Evolutionary conservation across 148 eudicot genomes (phyloP).

Genomic region (Dysphania ambrosioides): DNA sequence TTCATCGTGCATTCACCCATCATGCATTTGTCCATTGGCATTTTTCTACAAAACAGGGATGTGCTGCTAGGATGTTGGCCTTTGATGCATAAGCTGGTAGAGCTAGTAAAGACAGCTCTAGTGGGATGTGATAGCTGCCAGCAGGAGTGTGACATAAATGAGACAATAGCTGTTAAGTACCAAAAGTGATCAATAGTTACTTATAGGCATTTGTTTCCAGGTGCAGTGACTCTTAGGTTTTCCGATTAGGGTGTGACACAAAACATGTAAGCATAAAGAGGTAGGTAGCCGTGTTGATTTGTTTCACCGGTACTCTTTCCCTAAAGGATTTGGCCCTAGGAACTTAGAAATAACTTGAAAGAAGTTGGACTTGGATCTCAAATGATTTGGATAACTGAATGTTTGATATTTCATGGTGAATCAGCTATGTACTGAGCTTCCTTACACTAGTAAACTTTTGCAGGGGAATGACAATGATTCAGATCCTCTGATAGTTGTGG

Average conservation of each 20-base stretch:
- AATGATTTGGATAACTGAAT: neutral
- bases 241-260: neutral
- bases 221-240: neutral
- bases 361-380: neutral
- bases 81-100: neutral
- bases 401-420: neutral
- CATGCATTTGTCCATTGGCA: neutral
- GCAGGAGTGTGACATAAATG: neutral
- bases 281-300: neutral
- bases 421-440: neutral
- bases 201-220: neutral
- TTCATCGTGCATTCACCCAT: no score
- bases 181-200: no score
- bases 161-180: neutral
- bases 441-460: neutral
- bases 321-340: neutral
- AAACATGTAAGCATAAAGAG: neutral
- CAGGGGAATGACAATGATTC: slow-evolving; percentile 51
- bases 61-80: neutral
- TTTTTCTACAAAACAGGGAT: neutral
- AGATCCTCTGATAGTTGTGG: slow-evolving; percentile 46
- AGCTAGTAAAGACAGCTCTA: neutral
- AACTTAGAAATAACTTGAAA: neutral
- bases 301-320: no score
- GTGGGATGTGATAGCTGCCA: no score